These are phyloP conservation scores for Globisporangium okanoganense DNA, from an alignment of 352 stramenopile species.

Conservation along the genomic window DNA sequence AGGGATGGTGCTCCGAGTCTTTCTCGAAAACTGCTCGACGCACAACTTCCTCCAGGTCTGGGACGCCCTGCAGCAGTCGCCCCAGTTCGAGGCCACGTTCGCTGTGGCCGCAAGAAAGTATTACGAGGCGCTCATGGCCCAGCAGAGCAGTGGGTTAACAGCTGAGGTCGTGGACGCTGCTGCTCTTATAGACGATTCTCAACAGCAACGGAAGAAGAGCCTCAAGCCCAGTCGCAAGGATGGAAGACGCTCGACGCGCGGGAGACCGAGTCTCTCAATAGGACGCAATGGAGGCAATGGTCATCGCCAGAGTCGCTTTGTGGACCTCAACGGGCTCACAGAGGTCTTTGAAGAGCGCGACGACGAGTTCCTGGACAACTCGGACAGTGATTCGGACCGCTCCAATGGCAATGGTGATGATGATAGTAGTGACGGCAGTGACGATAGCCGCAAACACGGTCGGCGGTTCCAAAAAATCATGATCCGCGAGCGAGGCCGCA, in stretches of 20 bases:
- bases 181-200: not conserved
- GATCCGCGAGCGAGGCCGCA: slow-evolving; percentile 44
- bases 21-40: slow-evolving; percentile 30
- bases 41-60: slow-evolving; percentile 43
- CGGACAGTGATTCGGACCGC: not conserved
- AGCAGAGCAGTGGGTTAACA: not conserved
- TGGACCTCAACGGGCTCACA: slow-evolving; percentile 47
- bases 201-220: not conserved
- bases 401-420: not conserved
- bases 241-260: not conserved
- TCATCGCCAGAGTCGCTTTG: slow-evolving; percentile 23
- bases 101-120: slow-evolving; percentile 20
- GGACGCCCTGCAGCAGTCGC: slow-evolving; percentile 44
- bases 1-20: slow-evolving; percentile 29
- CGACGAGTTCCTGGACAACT: slow-evolving; percentile 1
- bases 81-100: slow-evolving; percentile 42
- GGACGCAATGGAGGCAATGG: not conserved
- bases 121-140: slow-evolving; percentile 8
- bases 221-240: not conserved
- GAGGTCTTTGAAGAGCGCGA: slow-evolving; percentile 48
- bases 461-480: slow-evolving; percentile 32
- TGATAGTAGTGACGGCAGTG: slow-evolving; percentile 10
- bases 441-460: slow-evolving; percentile 16
- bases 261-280: slow-evolving; percentile 6
- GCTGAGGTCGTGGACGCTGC: not conserved